Conservation (phyloP, 164 flowering plant species). For the Piper longum region DNA sequence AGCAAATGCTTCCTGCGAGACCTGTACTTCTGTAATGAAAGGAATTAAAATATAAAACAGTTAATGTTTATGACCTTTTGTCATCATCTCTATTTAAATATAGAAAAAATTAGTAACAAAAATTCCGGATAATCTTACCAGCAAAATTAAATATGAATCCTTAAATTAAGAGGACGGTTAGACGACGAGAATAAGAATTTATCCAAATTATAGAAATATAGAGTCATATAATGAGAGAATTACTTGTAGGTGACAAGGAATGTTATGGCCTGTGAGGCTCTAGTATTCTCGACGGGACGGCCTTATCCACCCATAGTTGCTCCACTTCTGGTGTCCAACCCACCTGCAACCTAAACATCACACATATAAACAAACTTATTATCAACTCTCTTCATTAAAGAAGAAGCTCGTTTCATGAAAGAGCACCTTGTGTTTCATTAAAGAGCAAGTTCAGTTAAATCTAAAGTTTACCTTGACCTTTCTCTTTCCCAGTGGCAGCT, state of each 20-base stretch:
- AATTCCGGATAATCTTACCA: no score
- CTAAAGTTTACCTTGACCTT: conserved; percentile 35
- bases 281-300: conserved; percentile 92
- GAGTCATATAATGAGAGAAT: not conserved
- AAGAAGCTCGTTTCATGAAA: no score
- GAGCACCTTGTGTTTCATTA: no score
- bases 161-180: no score
- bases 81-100: no score
- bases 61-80: not conserved
- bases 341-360: conserved; percentile 36
- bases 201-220: not conserved
- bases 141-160: no score
- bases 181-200: not conserved
- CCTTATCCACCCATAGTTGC: conserved; percentile 95
- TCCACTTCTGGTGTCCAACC: conserved; percentile 99
- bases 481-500: conserved; percentile 39
- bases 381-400: no score
- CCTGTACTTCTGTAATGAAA: conserved; percentile 56
- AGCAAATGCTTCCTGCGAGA: conserved; percentile 86
- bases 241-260: conserved; percentile 98
- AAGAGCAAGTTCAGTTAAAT: no score
- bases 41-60: not conserved
- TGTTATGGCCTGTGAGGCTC: conserved; percentile 97
- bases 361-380: no score
- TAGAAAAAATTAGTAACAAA: no score